phyloP scores from a whole-genome alignment of 495 filamentous ascomycete species.

The Aspergillus steynii region DNA sequence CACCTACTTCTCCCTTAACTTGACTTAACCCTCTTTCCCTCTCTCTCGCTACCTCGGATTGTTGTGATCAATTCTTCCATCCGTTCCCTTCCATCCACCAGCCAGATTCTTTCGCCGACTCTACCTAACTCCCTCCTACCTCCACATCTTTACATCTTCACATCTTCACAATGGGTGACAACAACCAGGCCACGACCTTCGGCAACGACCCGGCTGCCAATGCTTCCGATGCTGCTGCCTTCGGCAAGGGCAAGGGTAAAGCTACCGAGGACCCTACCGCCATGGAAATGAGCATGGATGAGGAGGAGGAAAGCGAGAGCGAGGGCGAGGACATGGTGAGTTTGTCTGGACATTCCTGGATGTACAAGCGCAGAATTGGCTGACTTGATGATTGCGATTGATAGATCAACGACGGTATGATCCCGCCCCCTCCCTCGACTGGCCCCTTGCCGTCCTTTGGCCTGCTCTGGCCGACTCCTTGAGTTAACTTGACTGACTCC shows the following conservation, averaged over 20 bases:
- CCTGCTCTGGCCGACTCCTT: neutral
- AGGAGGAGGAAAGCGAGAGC: constrained; percentile 64
- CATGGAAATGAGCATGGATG: constrained; percentile 64
- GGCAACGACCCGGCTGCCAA: constrained; percentile 35
- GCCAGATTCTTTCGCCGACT: constrained; percentile 4
- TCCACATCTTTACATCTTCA: constrained; percentile 8
- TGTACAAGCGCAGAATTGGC: neutral
- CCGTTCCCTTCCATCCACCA: neutral
- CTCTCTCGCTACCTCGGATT: neutral
- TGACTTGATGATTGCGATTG: neutral
- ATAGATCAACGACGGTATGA: neutral
- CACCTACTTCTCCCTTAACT: constrained; percentile 7
- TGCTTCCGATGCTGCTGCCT: constrained; percentile 38
- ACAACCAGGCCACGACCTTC: constrained; percentile 28
- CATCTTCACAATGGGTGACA: constrained; percentile 40
- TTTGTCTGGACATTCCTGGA: neutral
- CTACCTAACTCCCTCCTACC: constrained; percentile 6
- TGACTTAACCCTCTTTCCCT: constrained; percentile 9
- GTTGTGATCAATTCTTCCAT: neutral
- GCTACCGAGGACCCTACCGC: constrained; percentile 47
- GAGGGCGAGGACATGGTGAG: constrained; percentile 65
- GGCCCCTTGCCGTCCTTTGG: neutral
- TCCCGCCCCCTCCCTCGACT: neutral
- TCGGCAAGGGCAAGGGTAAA: constrained; percentile 62
- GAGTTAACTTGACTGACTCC: neutral